Base-by-base conservation (phyloP, 164 flowering plant genomes). In the Nymphaea colorata region DNA sequence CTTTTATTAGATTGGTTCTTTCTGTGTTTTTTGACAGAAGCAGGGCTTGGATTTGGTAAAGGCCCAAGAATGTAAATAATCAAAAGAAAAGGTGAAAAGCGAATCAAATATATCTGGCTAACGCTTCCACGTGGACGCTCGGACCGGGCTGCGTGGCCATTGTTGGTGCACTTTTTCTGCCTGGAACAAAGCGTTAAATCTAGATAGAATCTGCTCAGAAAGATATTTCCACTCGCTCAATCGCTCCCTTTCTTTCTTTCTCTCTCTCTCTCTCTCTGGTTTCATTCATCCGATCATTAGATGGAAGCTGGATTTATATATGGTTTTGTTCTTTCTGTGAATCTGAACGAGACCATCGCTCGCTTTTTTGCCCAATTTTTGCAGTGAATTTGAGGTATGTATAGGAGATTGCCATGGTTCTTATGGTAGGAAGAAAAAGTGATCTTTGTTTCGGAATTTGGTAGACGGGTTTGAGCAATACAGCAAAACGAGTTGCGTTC, bases 31-130 rank as follows among this genome's bases (percentile, higher is more conserved):
- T 25, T 25, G 36, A 25, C 36, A 25, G 36, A 25, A 25, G 36
- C 0, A 25, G 36, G 36, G 36, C 36, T 25, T 25, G 36, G 36
- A 25, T 25, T 25, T 25, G 36, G 36, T 25, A 25, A 25, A 25
- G 36, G 36, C 36, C 36, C 36, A 25, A 25, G 36, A 25, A 25
- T 25, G 36, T 25, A 6, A 47, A 44, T 18, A 67, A 67, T 47
- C 8, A 51, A n/a, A 67, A 41, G 47, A 43, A 73, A 61, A 69
- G 41, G 4, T 41, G 17, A 72, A 72, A 79, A 69, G 81, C 47
- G 70, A 74, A 81, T 81, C 79, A 70, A 78, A 85, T 80, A 77
- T 78, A 85, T 83, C 82, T 71, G 66, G 74, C 69, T 76, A 69
- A 75, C 62, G 55, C 77, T 76, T 80, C 84, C 89, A 85, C 83